phyloP scores from a whole-genome alignment of 805 yeast species.

The Kodamaea lidongshanica region DNA sequence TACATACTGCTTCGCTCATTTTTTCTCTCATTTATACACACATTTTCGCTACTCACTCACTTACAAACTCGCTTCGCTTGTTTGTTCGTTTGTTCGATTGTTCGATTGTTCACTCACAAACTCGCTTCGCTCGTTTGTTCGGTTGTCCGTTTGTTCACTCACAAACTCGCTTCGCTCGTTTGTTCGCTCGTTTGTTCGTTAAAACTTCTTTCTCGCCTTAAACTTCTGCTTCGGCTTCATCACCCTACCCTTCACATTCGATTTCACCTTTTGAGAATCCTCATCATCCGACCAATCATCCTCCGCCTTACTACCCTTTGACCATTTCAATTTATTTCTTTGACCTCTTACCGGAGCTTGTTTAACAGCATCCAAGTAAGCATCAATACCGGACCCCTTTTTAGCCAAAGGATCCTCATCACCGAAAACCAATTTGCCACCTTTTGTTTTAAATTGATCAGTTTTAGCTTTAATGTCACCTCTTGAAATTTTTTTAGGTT shows the following conservation, averaged over 20 bases:
- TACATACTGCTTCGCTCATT: no score
- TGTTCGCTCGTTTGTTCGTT: no score
- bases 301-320: constrained; percentile 51
- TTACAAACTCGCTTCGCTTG: no score
- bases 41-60: no score
- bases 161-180: no score
- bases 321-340: constrained; percentile 82
- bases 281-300: constrained; percentile 44
- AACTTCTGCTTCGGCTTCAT: constrained; percentile 43
- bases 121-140: no score
- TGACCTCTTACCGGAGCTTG: constrained; percentile 94
- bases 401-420: constrained; percentile 41
- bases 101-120: no score
- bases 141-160: no score
- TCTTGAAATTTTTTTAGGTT: constrained; percentile 57
- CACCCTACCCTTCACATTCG: constrained; percentile 19
- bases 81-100: no score
- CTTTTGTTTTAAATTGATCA: constrained; percentile 43
- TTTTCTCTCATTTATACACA: no score
- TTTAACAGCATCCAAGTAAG: constrained; percentile 88
- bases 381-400: constrained; percentile 64
- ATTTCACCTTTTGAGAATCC: constrained; percentile 22
- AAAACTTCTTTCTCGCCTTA: constrained; percentile 56
- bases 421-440: constrained; percentile 65
- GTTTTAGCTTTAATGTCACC: constrained; percentile 32